Evolutionary conservation across 768 basidiomycete species (phyloP).

Genomic region (Pleurotus ostreatus): DNA sequence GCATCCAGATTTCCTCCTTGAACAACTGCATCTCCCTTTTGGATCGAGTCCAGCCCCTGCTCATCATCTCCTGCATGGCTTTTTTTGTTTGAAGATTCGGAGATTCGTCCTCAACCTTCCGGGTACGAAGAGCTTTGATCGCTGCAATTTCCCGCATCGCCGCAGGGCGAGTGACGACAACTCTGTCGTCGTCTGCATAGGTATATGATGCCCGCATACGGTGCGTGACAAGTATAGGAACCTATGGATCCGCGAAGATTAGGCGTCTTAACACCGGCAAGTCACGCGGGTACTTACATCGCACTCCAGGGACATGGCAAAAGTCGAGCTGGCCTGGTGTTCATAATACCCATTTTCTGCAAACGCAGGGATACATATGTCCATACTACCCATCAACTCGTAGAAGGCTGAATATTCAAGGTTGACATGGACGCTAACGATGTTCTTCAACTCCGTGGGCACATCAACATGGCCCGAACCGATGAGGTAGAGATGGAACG

Average conservation of each 20-base stretch:
- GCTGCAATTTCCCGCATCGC: slow-evolving; percentile 36
- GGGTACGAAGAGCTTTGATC: slow-evolving; percentile 30
- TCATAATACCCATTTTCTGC: slow-evolving; percentile 29
- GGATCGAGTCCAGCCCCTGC: slow-evolving; percentile 25
- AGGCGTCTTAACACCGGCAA: background rate
- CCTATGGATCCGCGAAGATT: slow-evolving; percentile 14
- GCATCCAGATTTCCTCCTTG: slow-evolving; percentile 26
- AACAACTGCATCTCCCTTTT: slow-evolving; percentile 21
- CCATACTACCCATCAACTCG: slow-evolving; percentile 30
- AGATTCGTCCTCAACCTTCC: slow-evolving; percentile 13
- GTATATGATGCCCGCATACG: slow-evolving; percentile 33
- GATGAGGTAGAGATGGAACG: slow-evolving; percentile 28
- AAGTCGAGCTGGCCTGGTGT: slow-evolving; percentile 35
- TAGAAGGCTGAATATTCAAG: slow-evolving; percentile 35
- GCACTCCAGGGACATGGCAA: slow-evolving; percentile 35
- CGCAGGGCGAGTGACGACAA: slow-evolving; percentile 33
- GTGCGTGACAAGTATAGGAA: slow-evolving; percentile 36
- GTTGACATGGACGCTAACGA: slow-evolving; percentile 29
- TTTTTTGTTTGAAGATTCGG: slow-evolving; percentile 4
- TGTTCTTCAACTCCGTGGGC: slow-evolving; percentile 30
- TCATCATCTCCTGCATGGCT: slow-evolving; percentile 25
- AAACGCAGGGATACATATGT: slow-evolving; percentile 39
- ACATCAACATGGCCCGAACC: slow-evolving; percentile 30
- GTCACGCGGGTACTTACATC: slow-evolving; percentile 20
- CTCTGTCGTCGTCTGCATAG: slow-evolving; percentile 32